These are phyloP conservation scores for Didymella glomerata DNA, from an alignment of 2,329 filamentous ascomycete genomes.

Conservation along the genomic window DNA sequence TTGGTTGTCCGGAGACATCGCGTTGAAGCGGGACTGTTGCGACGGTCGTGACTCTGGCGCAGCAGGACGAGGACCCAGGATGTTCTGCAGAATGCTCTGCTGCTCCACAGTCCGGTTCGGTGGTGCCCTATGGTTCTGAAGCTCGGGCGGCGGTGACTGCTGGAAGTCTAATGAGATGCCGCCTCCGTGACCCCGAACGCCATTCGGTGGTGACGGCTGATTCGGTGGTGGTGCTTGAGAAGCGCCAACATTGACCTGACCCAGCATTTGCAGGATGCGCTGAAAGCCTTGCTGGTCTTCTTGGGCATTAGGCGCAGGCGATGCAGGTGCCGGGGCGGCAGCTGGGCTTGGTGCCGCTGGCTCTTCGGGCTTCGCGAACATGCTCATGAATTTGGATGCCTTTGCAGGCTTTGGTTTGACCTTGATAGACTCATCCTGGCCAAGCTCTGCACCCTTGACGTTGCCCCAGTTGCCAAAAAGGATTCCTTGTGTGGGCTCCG, in stretches of 20 bases:
- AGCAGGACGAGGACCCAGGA: constrained; percentile 44
- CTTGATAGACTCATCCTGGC: constrained; percentile 33
- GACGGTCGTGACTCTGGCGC: constrained; percentile 41
- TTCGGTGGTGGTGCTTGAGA: constrained; percentile 31
- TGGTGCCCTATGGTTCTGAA: constrained; percentile 34
- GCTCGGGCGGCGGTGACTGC: constrained; percentile 42
- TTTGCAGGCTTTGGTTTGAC: constrained; percentile 67
- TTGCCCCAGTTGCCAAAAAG: constrained; percentile 73
- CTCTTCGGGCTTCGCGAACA: constrained; percentile 61
- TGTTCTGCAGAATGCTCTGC: constrained; percentile 48
- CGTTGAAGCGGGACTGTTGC: constrained; percentile 44
- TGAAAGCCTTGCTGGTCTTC: constrained; percentile 88
- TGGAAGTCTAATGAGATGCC: constrained; percentile 46
- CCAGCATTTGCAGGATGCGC: constrained; percentile 81
- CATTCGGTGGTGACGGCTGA: constrained; percentile 38
- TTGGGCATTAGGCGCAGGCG: constrained; percentile 53
- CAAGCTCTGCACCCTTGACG: constrained; percentile 56
- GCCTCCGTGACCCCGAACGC: constrained; percentile 38
- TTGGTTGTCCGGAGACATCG: constrained; percentile 48
- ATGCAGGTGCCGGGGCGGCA: constrained; percentile 27
- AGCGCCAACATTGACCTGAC: constrained; percentile 53
- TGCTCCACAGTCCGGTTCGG: constrained; percentile 45
- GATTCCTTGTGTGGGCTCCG: constrained; percentile 76
- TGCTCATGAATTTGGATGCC: constrained; percentile 84
- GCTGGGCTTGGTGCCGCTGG: constrained; percentile 28